These are phyloP conservation scores for Yarrowia galli DNA, from an alignment of 1,139 yeast species.

Conservation along the genomic window DNA sequence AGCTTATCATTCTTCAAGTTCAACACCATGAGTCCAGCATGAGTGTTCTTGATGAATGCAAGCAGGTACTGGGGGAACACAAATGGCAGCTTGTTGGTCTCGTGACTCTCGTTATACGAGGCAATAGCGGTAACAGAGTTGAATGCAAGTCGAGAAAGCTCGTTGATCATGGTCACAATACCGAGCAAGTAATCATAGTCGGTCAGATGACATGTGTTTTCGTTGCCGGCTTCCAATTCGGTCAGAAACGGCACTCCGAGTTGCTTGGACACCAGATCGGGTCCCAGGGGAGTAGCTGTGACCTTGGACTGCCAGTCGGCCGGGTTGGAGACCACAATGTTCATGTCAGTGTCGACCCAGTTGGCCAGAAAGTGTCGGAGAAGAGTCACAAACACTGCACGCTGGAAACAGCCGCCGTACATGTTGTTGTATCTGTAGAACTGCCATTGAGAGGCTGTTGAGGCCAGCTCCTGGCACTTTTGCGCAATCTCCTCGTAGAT, in stretches of 20 bases:
- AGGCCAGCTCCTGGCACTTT: constrained; percentile 19
- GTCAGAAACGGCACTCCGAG: constrained; percentile 31
- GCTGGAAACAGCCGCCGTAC: constrained; percentile 34
- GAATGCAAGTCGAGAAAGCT: constrained; percentile 48
- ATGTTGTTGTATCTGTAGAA: constrained; percentile 37
- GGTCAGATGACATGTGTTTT: constrained; percentile 44
- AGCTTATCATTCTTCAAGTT: constrained; percentile 50
- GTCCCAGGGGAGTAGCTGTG: constrained; percentile 18
- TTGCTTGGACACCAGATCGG: constrained; percentile 23
- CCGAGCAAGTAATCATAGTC: constrained; percentile 50
- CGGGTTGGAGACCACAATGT: constrained; percentile 12
- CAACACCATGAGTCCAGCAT: constrained; percentile 48
- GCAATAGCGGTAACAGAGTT: constrained; percentile 48
- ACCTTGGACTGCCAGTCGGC: constrained; percentile 15
- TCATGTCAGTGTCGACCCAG: constrained; percentile 23
- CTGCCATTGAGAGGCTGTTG: constrained; percentile 31
- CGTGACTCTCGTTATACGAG: constrained; percentile 39
- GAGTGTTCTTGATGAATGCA: constrained; percentile 48
- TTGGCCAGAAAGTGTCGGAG: constrained; percentile 24
- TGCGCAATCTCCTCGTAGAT: constrained; percentile 11
- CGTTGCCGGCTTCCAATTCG: constrained; percentile 37
- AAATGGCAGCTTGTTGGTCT: constrained; percentile 31
- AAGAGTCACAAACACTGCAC: constrained; percentile 20
- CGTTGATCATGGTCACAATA: constrained; percentile 46
- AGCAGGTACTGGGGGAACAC: constrained; percentile 28